Percentiles rank a stretch among this genome's conserved stretches.
Evolutionary conservation across 768 basidiomycete species (phyloP).

Genomic region (Kwoniella dendrophila): DNA sequence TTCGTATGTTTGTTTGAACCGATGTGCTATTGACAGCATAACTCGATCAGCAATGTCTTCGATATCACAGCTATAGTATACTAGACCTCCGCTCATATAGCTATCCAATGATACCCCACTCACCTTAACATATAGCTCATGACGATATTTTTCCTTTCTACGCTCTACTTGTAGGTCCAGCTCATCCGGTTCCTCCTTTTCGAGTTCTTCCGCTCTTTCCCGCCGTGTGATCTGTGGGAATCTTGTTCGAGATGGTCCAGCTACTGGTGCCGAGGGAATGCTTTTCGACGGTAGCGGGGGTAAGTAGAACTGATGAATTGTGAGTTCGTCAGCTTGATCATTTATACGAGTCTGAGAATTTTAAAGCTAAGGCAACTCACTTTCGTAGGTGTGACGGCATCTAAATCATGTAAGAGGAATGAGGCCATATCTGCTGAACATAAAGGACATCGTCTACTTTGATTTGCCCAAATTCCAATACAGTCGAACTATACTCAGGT

Average conservation of each 20-base stretch:
- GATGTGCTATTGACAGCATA: slow-evolving; percentile 67
- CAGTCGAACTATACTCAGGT: slow-evolving; percentile 67
- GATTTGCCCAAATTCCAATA: slow-evolving; percentile 73
- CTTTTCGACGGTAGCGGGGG: slow-evolving; percentile 60
- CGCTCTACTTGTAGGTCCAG: slow-evolving; percentile 73
- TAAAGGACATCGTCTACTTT: slow-evolving; percentile 50
- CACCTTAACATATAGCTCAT: slow-evolving; percentile 83
- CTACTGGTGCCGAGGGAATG: slow-evolving; percentile 29
- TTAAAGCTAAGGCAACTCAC: slow-evolving; percentile 29
- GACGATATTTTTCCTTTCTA: slow-evolving; percentile 77
- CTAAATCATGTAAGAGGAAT: slow-evolving; percentile 52
- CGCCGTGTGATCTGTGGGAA: slow-evolving; percentile 30
- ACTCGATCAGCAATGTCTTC: slow-evolving; percentile 12
- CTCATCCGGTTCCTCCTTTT: slow-evolving; percentile 64
- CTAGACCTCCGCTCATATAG: neutral
- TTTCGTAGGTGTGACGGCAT: slow-evolving; percentile 43
- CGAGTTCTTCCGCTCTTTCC: slow-evolving; percentile 57
- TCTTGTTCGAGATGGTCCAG: slow-evolving; percentile 28
- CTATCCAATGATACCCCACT: too few relatives aligned
- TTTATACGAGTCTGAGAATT: too few relatives aligned
- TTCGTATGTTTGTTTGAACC: slow-evolving; percentile 83
- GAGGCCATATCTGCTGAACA: slow-evolving; percentile 50
- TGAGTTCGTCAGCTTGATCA: too few relatives aligned
- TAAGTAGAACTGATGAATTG: slow-evolving; percentile 76
- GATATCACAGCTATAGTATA: neutral